Base-by-base conservation (phyloP, 345 rosid species). In the Cardiospermum halicacabum region DNA sequence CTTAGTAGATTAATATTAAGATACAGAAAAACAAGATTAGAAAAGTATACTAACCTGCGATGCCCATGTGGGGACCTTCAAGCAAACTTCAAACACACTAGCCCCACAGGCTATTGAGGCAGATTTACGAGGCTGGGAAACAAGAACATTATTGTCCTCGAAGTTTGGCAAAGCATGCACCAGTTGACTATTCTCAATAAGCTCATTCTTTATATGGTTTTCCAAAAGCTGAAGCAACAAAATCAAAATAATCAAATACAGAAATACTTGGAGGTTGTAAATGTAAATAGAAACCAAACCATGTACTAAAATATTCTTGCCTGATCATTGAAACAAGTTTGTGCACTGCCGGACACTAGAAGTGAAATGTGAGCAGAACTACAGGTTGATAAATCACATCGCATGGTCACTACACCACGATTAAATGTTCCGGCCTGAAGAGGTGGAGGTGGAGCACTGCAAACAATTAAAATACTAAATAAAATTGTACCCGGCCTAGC, bases 371-470 rank as follows among this genome's bases (percentile, higher is more conserved):
- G 97, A 50, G 97, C 96, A 24, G 85, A 83, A 80, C 89, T 83
- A 79, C 93, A 84, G 19, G 99, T 95, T 32, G 96, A 91, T 65
- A 95, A 60, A 77, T 95, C 99, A 74, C 99, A 95, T 40, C 96
- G 82, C 99, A 95, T 95, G 67, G 99, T 95, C 66, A 95, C 91
- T 18, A 95, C 96, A 69, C 99, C 99, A 71, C 96, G 99, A 75
- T 96, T 82, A 77, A 89, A 91, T 71, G 96, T 72, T 69, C 97
- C 99, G n/a, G 97, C 99, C 72, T 95, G 99, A 72, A 91, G 96
- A 53, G 99, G 99, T 16, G 99, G 99, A 55, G 97, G 96, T 57
- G 97, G 90, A 68, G 99, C 97, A 89, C 99, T 95, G 85, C 67
- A 82, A 65, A 80, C 50, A 48, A 73, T 37, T 22, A 56, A 40